Conservation (phyloP, 2,329 filamentous ascomycete species). For the Penicillium frequentans region DNA sequence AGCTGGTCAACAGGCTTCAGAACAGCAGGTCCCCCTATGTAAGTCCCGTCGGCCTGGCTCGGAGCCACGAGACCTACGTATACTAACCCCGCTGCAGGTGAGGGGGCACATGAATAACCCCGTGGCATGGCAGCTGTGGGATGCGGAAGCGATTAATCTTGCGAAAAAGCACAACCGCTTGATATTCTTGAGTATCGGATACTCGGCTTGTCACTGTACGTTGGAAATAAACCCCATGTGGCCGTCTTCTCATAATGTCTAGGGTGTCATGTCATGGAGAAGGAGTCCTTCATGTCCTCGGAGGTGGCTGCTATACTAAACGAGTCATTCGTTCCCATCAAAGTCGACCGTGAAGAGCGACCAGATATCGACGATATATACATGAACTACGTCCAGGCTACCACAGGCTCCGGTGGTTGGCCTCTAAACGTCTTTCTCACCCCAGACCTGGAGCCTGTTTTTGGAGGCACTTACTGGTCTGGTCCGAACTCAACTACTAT, state of each 20-base stretch:
- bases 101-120: slow-evolving; percentile 75
- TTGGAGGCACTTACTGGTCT: slow-evolving; percentile 95
- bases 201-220: slow-evolving; percentile 91
- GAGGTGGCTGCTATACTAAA: slow-evolving; percentile 83
- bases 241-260: slow-evolving; percentile 16
- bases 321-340: slow-evolving; percentile 82
- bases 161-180: slow-evolving; percentile 82
- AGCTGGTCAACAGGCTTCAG: slow-evolving; percentile 56
- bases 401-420: slow-evolving; percentile 88
- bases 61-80: not conserved
- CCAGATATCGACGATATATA: slow-evolving; percentile 95
- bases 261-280: slow-evolving; percentile 89
- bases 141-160: slow-evolving; percentile 70
- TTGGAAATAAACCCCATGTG: slow-evolving; percentile 11
- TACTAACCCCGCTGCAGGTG: slow-evolving; percentile 48
- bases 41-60: slow-evolving; percentile 26
- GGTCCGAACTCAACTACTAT: slow-evolving; percentile 63
- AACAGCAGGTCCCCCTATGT: slow-evolving; percentile 69
- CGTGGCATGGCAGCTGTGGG: slow-evolving; percentile 90
- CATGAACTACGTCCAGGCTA: slow-evolving; percentile 97
- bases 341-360: slow-evolving; percentile 90
- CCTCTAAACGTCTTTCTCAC: slow-evolving; percentile 96
- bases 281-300: slow-evolving; percentile 83
- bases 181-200: slow-evolving; percentile 92
- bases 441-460: slow-evolving; percentile 87